Percentiles rank a stretch among this genome's conserved stretches.
Evolutionary conservation across 306 rosid genomes (phyloP).

Genomic region (Cotoneaster glaucophyllus): DNA sequence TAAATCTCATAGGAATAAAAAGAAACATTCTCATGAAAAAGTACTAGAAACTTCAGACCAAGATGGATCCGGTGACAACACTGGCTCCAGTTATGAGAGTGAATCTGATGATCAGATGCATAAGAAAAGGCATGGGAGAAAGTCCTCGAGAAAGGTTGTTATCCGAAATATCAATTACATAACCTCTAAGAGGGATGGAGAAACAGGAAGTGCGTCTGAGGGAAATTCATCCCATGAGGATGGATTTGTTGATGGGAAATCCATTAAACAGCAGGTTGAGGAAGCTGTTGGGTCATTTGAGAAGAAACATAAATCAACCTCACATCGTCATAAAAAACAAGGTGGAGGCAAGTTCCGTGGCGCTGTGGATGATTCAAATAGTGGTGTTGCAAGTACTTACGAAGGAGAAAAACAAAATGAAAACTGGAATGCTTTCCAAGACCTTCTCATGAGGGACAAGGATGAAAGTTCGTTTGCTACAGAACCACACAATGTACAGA

Average conservation of each 20-base stretch:
- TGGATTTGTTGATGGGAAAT: conserved; percentile 59
- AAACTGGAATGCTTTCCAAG: conserved; percentile 90
- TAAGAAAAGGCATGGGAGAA: conserved; percentile 60
- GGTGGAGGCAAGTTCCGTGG: conserved; percentile 27
- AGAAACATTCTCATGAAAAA: conserved; percentile 51
- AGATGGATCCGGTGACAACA: conserved; percentile 40
- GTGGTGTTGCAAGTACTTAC: conserved; percentile 20
- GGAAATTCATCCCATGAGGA: conserved; percentile 59
- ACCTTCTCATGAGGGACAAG: conserved; percentile 73
- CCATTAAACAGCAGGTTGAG: conserved; percentile 80
- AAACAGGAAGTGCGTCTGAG: conserved; percentile 54
- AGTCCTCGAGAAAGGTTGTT: conserved; percentile 81
- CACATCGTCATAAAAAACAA: conserved; percentile 46
- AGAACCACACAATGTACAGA: conserved; percentile 28
- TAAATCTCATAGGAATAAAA: conserved; percentile 57
- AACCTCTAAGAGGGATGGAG: conserved; percentile 77
- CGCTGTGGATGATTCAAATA: conserved; percentile 29
- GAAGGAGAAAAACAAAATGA: conserved; percentile 39
- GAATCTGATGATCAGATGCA: conserved; percentile 44
- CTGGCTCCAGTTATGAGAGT: conserved; percentile 61
- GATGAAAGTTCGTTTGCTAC: conserved; percentile 32
- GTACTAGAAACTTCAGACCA: conserved; percentile 46
- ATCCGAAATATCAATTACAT: conserved; percentile 96
- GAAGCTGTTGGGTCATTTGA: conserved; percentile 76
- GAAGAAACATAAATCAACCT: conserved; percentile 61